These are phyloP conservation scores for Furcasterigmium furcatum DNA, from an alignment of 2,329 filamentous ascomycete species.

Conservation along the genomic window DNA sequence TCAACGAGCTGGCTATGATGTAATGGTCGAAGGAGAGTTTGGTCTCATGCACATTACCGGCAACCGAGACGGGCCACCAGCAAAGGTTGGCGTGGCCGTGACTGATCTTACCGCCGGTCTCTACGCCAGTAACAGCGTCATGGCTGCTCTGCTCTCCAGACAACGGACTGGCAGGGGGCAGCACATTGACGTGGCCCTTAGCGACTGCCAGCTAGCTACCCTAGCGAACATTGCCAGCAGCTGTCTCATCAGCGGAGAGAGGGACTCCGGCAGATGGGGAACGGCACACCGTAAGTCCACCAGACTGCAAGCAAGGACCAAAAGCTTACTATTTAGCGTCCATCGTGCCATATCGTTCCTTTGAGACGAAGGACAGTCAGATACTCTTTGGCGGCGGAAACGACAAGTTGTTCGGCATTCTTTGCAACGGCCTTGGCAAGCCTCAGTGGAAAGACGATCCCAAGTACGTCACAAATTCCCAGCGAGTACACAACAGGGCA, in stretches of 20 bases:
- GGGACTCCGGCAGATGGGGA: constrained; percentile 88
- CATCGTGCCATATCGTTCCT: constrained; percentile 93
- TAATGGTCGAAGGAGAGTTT: constrained; percentile 99
- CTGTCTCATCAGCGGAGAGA: constrained; percentile 80
- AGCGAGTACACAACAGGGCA: constrained; percentile 66
- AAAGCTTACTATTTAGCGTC: constrained; percentile 73
- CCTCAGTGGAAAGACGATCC: constrained; percentile 59
- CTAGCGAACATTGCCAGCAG: constrained; percentile 95
- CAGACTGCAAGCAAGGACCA: constrained; percentile 10
- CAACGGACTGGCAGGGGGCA: constrained; percentile 76
- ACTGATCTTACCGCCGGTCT: constrained; percentile 93
- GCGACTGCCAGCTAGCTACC: constrained; percentile 95
- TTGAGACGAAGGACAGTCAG: constrained; percentile 66
- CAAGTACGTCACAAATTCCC: constrained; percentile 58
- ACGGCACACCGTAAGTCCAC: constrained; percentile 80
- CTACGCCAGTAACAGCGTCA: constrained; percentile 92
- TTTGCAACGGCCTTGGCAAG: constrained; percentile 56
- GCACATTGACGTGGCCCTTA: constrained; percentile 87
- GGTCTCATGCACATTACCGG: constrained; percentile 99
- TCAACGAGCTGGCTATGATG: constrained; percentile 88
- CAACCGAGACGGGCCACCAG: constrained; percentile 79
- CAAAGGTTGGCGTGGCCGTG: constrained; percentile 96
- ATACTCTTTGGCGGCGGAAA: constrained; percentile 72
- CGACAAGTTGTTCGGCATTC: constrained; percentile 62
- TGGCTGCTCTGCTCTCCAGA: constrained; percentile 83